phyloP scores from a whole-genome alignment of 257 asterid species.

The Petunia axillaris region DNA sequence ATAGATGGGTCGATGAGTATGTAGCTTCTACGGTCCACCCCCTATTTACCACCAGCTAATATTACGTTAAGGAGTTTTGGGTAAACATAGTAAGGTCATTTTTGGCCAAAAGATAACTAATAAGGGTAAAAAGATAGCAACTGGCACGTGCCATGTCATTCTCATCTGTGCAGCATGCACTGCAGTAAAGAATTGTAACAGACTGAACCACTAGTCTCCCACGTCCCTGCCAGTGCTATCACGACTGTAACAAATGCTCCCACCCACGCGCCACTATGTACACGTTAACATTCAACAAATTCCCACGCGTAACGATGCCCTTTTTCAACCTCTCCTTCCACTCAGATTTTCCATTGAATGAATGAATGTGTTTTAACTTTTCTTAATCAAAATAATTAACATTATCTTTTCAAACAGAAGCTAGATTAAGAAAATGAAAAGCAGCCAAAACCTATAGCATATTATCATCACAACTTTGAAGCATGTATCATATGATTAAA shows the following conservation, averaged over 20 bases:
- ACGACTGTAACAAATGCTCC: too few relatives aligned
- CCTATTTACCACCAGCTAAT: neutral
- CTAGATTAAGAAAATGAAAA: neutral
- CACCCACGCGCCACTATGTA: neutral
- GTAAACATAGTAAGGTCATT: too few relatives aligned
- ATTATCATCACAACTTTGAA: neutral
- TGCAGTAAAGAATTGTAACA: neutral
- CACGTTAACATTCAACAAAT: neutral
- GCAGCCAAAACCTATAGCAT: too few relatives aligned
- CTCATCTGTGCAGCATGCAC: neutral
- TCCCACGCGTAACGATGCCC: too few relatives aligned
- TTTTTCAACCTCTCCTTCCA: too few relatives aligned
- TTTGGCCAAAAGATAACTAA: neutral
- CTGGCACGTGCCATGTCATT: neutral
- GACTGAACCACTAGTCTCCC: neutral
- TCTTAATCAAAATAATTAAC: neutral
- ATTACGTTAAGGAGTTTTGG: neutral
- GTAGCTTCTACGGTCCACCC: neutral
- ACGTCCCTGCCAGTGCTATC: too few relatives aligned
- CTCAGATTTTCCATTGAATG: too few relatives aligned
- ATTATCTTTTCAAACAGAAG: neutral
- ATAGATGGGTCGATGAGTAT: too few relatives aligned
- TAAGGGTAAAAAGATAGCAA: neutral
- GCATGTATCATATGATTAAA: neutral
- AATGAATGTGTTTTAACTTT: neutral